Percentiles rank a stretch among this genome's conserved stretches.
Evolutionary conservation across 148 eudicot genomes (phyloP).

Genomic region (Rhododendron ovatum): DNA sequence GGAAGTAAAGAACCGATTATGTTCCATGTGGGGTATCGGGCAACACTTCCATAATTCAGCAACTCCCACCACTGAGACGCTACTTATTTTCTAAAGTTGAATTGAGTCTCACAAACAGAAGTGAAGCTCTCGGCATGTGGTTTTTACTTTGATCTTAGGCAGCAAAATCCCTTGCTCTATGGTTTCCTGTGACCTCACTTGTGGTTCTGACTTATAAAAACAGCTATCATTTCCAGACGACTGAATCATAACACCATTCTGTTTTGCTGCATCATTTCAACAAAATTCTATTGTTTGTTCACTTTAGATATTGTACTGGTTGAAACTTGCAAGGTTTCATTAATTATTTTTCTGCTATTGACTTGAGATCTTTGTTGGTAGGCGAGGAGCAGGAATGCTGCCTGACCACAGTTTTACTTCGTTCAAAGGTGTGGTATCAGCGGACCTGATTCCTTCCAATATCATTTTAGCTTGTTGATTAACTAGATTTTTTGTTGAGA

Average conservation of each 20-base stretch:
- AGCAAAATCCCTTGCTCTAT: neutral
- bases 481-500: neutral
- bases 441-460: neutral
- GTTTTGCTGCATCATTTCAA: neutral
- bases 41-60: neutral
- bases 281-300: neutral
- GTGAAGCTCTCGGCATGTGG: neutral
- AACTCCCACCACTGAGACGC: neutral
- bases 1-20: neutral
- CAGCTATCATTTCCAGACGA: neutral
- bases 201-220: neutral
- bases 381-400: conserved; percentile 33
- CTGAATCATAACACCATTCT: neutral
- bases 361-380: conserved; percentile 4
- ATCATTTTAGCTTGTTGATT: neutral
- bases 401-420: conserved; percentile 33
- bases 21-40: neutral
- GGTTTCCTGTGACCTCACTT: neutral
- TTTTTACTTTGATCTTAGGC: neutral
- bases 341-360: neutral
- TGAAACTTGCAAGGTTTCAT: neutral
- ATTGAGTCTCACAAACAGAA: neutral
- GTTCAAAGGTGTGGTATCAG: conserved; percentile 32
- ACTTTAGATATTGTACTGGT: neutral
- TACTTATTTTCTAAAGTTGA: neutral